Conservation (phyloP, 140 eudicot genomes). For the Anethum foeniculum region DNA sequence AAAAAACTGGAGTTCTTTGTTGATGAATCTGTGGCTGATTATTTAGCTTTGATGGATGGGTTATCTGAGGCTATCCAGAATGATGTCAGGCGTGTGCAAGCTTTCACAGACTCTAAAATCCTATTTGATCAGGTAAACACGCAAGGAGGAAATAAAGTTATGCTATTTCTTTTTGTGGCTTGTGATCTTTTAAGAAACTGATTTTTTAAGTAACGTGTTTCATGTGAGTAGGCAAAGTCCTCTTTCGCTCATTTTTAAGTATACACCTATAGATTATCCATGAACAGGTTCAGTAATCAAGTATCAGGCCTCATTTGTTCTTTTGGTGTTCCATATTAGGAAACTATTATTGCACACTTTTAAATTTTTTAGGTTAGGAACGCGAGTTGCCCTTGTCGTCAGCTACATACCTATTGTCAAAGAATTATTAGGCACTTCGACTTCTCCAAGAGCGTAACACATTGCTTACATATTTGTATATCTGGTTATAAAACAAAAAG, state of each 20-base stretch:
- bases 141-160: not conserved
- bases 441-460: not conserved
- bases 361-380: not conserved
- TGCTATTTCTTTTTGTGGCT: not conserved
- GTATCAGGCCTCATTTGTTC: not conserved
- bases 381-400: not conserved
- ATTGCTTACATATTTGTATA: not conserved
- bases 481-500: not conserved
- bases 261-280: not conserved
- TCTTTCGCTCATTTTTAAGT: not conserved
- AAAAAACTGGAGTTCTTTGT: slow-evolving; percentile 85
- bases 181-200: not conserved
- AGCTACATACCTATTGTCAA: not conserved
- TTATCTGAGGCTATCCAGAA: slow-evolving; percentile 46
- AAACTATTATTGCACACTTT: not conserved
- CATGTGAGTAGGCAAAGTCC: not conserved
- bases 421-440: not conserved
- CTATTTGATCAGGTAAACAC: slow-evolving; percentile 54
- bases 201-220: not conserved
- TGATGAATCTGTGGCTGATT: slow-evolving; percentile 67
- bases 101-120: slow-evolving; percentile 54
- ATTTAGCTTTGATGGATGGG: slow-evolving; percentile 90
- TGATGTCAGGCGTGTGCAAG: slow-evolving; percentile 44
- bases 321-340: not conserved
- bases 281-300: not conserved